Evolutionary conservation across 2,329 filamentous ascomycete species (phyloP).

Genomic region (Helotiales sp.): DNA sequence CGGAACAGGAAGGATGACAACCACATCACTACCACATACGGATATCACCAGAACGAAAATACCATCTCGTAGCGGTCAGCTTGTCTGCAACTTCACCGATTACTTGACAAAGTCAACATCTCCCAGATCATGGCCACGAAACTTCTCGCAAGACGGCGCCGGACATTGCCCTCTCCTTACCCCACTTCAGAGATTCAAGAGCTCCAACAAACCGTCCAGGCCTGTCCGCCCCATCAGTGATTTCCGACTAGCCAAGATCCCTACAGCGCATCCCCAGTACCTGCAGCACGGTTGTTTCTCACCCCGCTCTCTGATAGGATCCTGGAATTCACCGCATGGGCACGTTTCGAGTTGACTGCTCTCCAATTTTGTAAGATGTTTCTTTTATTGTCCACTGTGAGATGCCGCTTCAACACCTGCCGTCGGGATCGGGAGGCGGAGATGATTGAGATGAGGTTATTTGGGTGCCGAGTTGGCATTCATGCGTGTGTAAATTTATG

Average conservation of each 20-base stretch:
- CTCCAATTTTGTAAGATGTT: background rate
- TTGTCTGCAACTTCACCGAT: background rate
- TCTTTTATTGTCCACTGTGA: background rate
- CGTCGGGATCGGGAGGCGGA: background rate
- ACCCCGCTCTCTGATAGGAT: background rate
- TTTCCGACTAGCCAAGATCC: background rate
- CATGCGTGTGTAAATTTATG: background rate
- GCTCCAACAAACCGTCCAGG: background rate
- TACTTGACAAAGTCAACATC: background rate
- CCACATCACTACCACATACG: background rate
- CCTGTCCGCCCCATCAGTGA: constrained; percentile 4
- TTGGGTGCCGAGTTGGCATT: background rate
- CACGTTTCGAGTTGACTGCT: constrained; percentile 10
- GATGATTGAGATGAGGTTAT: background rate
- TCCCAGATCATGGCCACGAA: background rate
- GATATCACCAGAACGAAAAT: background rate
- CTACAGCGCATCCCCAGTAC: background rate
- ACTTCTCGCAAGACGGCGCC: background rate
- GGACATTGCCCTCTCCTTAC: background rate
- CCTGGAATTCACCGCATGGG: constrained; percentile 2
- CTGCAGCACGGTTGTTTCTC: constrained; percentile 5
- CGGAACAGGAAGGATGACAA: background rate
- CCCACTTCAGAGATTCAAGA: background rate
- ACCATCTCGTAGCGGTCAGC: background rate
- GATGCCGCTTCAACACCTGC: background rate